Conservation (phyloP, 768 basidiomycete species). For the Leccinum variicolor region DNA sequence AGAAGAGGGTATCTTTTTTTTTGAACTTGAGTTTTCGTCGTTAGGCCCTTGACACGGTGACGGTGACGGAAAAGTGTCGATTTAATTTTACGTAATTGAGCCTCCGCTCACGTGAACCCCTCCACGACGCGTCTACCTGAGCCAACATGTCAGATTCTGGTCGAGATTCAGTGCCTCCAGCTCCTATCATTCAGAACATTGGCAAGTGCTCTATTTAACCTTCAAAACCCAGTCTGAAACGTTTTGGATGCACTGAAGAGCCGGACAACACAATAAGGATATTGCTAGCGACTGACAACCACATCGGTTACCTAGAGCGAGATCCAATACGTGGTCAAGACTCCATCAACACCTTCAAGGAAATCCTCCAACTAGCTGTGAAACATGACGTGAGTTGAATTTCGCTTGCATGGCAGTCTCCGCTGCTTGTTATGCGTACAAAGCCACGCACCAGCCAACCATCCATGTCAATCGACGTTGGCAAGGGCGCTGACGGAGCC, state of each 20-base stretch:
- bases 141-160: conserved; percentile 24
- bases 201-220: conserved; percentile 30
- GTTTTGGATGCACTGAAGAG: conserved; percentile 33
- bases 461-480: not conserved
- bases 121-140: conserved; percentile 9
- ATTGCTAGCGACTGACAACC: conserved; percentile 92
- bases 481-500: conserved; percentile 1
- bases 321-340: conserved; percentile 95
- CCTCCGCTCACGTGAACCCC: conserved; percentile 19
- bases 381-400: conserved; percentile 72
- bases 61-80: not conserved
- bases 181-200: conserved; percentile 36
- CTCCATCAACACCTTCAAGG: conserved; percentile 91
- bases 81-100: not conserved
- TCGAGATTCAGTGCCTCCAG: conserved; percentile 28
- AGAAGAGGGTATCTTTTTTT: not conserved
- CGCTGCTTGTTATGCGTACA: not conserved
- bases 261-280: conserved; percentile 73
- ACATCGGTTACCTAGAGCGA: conserved; percentile 91
- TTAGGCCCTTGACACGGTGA: not conserved
- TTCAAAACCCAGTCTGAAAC: not conserved
- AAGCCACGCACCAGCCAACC: not conserved
- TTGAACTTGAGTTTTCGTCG: not conserved
- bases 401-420: not conserved
- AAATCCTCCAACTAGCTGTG: conserved; percentile 87